Evolutionary conservation across 108 stramenopile species (phyloP), one percentile per base, ranked within the genome.

Genomic region (Nitzschia inconspicua): DNA sequence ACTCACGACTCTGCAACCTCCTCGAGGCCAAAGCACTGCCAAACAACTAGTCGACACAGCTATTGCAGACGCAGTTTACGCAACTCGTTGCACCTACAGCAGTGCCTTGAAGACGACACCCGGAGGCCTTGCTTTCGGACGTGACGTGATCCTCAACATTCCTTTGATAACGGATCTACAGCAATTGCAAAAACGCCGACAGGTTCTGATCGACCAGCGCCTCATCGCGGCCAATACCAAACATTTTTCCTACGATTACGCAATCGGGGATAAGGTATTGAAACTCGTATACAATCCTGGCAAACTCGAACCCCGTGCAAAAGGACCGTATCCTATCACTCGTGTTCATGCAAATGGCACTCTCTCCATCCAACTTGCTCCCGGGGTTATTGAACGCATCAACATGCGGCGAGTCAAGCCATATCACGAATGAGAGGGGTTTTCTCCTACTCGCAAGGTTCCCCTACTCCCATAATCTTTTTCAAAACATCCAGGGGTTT

Each of bases 341-440:
- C 53, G 44, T 47, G 78, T 79, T 23, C 65, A 67, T 26, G 36
- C 51, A 5, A 79, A 79, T 63, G 73, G 73, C 11, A 75, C 69
- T 22, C 19, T 79, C 2, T 71, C 63, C 2, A 71, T 75, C 27
- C 37, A 41, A 39, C 51, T n/a, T n/a, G n/a, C n/a, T n/a, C n/a
- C n/a, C n/a, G n/a, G n/a, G n/a, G n/a, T n/a, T n/a, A n/a, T n/a
- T n/a, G n/a, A n/a, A n/a, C n/a, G n/a, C n/a, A n/a, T n/a, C n/a
- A n/a, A n/a, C n/a, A n/a, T n/a, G n/a, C n/a, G n/a, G n/a, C n/a
- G n/a, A n/a, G n/a, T n/a, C n/a, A n/a, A n/a, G n/a, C n/a, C n/a
- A n/a, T n/a, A n/a, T n/a, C n/a, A n/a, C n/a, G n/a, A n/a, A n/a
- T n/a, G n/a, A n/a, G n/a, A n/a, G n/a, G n/a, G n/a, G n/a, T n/a